Evolutionary conservation across 2,329 filamentous ascomycete species (phyloP), one percentile per base, ranked within the genome.

Genomic region (Neonectria neomacrospora): DNA sequence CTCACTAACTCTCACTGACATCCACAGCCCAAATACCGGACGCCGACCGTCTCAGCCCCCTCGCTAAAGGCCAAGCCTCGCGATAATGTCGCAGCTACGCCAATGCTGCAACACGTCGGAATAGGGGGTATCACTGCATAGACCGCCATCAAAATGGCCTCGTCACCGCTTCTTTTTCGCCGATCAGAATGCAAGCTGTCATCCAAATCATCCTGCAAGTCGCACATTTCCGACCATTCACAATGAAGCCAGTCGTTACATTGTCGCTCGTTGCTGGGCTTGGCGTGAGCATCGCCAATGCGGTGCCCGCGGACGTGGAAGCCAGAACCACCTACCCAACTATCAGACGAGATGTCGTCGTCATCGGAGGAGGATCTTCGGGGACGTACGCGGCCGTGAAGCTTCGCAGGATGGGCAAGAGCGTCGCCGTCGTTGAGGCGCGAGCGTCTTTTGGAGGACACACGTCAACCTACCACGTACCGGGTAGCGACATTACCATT

Each of bases 281-380:
- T 54, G 55, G 57, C 18, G 32, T 51, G 30, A 59, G 51, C 47
- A 28, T 56, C 52, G 54, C 51, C 28, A 10, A 60, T 60, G 63
- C 56, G 20, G 67, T 54, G 44, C 54, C 64, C 16, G 44, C 7
- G 11, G 30, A 53, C 12, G 58, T 26, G 34, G 30, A 53, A 5
- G 16, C 54, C 6, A 58, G 32, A 26, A 10, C 12, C 12, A 11
- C 62, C 16, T 42, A 53, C 12, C 34, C n/a, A 2, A 54, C 55
- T 26, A 52, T 69, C 34, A 56, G 47, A 28, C 66, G 56, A 5
- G 67, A 69, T 39, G 63, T 64, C 23, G 58, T 69, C 41, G 58
- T 69, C 26, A 64, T 69, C 20, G 67, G 67, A 6, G 67, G 67
- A 16, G 67, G 67, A 18, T 69, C 67, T 8, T 67, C 65, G 30